Conservation (phyloP, 805 yeast species). For the Nakazawaea pomicola region DNA sequence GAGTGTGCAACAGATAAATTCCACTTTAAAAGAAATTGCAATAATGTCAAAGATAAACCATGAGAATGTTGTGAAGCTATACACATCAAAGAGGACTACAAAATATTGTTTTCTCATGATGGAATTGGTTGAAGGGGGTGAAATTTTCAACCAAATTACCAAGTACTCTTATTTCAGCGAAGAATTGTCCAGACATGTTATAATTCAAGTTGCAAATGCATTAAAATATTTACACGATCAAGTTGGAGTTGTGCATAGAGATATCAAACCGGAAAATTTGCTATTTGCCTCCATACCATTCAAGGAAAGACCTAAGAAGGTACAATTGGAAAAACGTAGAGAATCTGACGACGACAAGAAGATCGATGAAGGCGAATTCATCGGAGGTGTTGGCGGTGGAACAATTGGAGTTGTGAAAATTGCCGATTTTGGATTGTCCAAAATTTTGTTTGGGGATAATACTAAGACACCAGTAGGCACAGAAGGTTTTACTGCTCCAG, state of each 20-base stretch:
- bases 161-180: constrained; percentile 63
- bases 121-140: constrained; percentile 77
- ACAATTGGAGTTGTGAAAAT: constrained; percentile 58
- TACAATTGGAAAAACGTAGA: constrained; percentile 38
- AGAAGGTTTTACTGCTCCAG: constrained; percentile 74
- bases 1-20: constrained; percentile 55
- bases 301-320: constrained; percentile 39
- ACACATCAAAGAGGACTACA: constrained; percentile 61
- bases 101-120: constrained; percentile 63
- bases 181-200: constrained; percentile 58
- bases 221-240: constrained; percentile 65
- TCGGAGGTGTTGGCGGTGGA: constrained; percentile 53
- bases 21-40: constrained; percentile 75
- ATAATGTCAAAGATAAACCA: constrained; percentile 65
- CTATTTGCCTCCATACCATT: constrained; percentile 57
- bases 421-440: constrained; percentile 70
- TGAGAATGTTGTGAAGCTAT: constrained; percentile 58
- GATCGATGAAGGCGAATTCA: constrained; percentile 56
- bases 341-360: constrained; percentile 56
- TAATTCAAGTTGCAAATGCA: constrained; percentile 58
- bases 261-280: constrained; percentile 77
- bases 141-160: constrained; percentile 62
- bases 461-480: constrained; percentile 76
- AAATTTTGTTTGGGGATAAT: constrained; percentile 42
- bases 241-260: constrained; percentile 78